Evolutionary conservation across 2,329 filamentous ascomycete genomes (phyloP).

Genomic region (Arthrobotrys sphaeroides): DNA sequence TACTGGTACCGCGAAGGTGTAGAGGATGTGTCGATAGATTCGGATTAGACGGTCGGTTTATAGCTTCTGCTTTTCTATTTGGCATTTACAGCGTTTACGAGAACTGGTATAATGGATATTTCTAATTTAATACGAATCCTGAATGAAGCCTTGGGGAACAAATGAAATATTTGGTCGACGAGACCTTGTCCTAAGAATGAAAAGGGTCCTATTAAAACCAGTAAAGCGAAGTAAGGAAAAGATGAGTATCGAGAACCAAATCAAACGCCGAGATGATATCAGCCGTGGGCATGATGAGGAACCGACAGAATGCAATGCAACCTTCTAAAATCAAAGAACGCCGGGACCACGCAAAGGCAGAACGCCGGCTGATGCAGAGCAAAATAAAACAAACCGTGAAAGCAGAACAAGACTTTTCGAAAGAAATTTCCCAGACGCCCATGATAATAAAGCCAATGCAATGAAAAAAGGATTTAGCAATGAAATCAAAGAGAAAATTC

Average conservation of each 20-base stretch:
- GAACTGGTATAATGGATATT: neutral
- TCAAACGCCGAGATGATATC: neutral
- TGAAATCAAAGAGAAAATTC: neutral
- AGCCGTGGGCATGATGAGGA: neutral
- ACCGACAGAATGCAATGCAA: neutral
- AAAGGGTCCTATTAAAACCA: neutral
- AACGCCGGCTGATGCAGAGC: neutral
- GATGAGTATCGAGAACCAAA: neutral
- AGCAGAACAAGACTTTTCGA: slow-evolving; percentile 7
- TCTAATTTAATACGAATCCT: too few species aligned
- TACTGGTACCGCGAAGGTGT: too few species aligned
- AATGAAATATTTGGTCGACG: neutral
- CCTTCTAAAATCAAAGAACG: too few species aligned
- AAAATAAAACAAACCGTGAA: neutral
- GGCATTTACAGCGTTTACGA: neutral
- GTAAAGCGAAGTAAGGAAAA: neutral
- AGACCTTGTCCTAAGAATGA: neutral
- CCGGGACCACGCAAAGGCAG: neutral
- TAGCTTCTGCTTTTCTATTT: too few species aligned
- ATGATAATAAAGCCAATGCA: neutral
- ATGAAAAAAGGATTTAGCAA: neutral
- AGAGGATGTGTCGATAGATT: too few species aligned
- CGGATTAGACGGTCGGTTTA: too few species aligned
- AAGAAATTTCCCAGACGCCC: neutral
- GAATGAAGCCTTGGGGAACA: neutral